Evolutionary conservation across 345 rosid species (phyloP), one percentile per base, ranked within the genome.

Genomic region (Boechera stricta): DNA sequence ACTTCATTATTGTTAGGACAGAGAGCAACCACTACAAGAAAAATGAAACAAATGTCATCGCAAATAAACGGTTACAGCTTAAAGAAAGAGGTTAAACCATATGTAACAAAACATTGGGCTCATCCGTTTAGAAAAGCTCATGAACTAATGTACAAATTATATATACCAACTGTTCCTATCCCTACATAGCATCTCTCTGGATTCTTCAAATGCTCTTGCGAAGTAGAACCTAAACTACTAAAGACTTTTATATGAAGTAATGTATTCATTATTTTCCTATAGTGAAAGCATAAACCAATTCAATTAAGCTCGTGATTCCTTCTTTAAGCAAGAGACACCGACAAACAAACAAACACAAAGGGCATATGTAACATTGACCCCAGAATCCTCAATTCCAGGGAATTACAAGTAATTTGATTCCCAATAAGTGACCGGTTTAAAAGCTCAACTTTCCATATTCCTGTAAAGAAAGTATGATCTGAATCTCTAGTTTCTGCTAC

Each of bases 1-100:
- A 95, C 99, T 87, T 92, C 97, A 60, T 77, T 90, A 63, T 87
- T 92, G 72, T 92, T 95, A 10, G 97, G 98, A 81, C 96, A 95
- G 58, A 95, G 77, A 10, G 98, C 97, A 81, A 95, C 87, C 99
- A 89, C 99, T 92, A 79, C 48, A 83, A 45, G 64, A 39, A 65
- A 68, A 55, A 63, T 10, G 48, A 75, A n/a, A 32, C 5, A 26
- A 2, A 45, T 12, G 38, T 58, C 56, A 61, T 7, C 66, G 18
- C 64, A 69, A 41, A 66, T 60, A 18, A 35, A 36, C 35, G 10
- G 24, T 6, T 5, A 28, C 29, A 77, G 26, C 68, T 48, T 24
- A 31, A 3, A 12, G 6, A 10, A 33, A 54, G 47, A 44, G 12
- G n/a, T 41, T 35, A 45, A 33, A 53, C 29, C 28, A 49, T 6